Base-by-base conservation (phyloP, 768 basidiomycete genomes). In the Russula lepida region DNA sequence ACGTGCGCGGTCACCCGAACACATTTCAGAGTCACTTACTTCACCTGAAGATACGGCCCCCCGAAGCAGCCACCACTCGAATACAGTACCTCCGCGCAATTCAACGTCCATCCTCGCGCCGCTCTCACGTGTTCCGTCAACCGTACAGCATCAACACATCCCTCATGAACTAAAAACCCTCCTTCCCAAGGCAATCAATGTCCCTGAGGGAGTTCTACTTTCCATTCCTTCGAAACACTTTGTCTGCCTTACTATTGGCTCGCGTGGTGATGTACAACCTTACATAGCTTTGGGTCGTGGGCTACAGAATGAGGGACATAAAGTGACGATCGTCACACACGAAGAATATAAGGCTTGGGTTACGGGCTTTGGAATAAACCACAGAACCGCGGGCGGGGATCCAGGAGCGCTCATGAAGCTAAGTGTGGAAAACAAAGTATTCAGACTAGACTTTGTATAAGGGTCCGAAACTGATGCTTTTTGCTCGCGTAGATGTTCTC, bases 321-420 rank as follows among this genome's bases (percentile, higher is more conserved):
- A 68, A 8, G 75, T 76, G 15, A 76, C 78, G 28, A 77, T 80
- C 39, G 77, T 80, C 21, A 80, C 79, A 11, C 79, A 80, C 70
- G 71, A 75, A 65, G 71, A 75, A 70, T 79, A 78, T 69, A 78
- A 78, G 64, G 71, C 65, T 3, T 86, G 85, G 85, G 71, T 86
- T 25, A 76, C 78, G 56, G 77, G 80, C 12, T 86, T 82, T 67
- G 83, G 80, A 7, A 74, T 88, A 58, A 73, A 73, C 47, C 83
- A 85, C 70, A 76, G 84, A 32, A 77, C 79, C 37, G 84, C 84
- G 15, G 86, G 85, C 5, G 86, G 85, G 5, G 85, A 88, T 71
- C 85, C 85, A 0, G 84, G 82, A 0, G 81, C 81, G 4, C 68
- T 86, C 67, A 86, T 86, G 84, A 84, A 84, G 67, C 73, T 86